A percentile compares a stretch with the other conserved stretches of the same genome.
These are phyloP conservation scores for Knoxia roxburghii DNA, from an alignment of 257 asterid species.

Conservation along the genomic window DNA sequence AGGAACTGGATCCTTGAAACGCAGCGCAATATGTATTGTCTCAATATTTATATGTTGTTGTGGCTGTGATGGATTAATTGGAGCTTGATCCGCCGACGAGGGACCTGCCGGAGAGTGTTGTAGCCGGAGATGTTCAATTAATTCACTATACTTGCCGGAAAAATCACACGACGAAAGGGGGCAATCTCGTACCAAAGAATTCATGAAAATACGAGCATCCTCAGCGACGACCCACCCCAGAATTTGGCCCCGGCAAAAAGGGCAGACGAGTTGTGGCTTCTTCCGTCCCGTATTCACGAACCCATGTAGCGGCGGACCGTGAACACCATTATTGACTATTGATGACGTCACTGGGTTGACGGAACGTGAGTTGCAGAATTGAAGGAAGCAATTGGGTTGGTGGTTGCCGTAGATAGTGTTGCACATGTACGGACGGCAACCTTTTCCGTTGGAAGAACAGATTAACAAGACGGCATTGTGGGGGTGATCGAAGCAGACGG, in stretches of 20 bases:
- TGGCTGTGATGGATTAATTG: too few relatives aligned
- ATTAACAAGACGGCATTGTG: background rate
- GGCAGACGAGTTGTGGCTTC: slow-evolving; percentile 36
- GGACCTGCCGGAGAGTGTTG: slow-evolving; percentile 39
- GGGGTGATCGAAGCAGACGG: slow-evolving; percentile 51
- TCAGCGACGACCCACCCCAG: slow-evolving; percentile 39
- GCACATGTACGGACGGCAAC: slow-evolving; percentile 53
- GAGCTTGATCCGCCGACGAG: background rate
- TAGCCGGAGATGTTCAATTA: slow-evolving; percentile 58
- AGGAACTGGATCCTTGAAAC: too few relatives aligned
- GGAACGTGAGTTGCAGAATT: slow-evolving; percentile 27
- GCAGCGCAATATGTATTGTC: too few relatives aligned
- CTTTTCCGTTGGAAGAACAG: slow-evolving; percentile 44
- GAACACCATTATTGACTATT: too few relatives aligned
- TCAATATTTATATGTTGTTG: too few relatives aligned
- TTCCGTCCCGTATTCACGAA: background rate
- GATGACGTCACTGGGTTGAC: too few relatives aligned
- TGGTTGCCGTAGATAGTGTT: slow-evolving; percentile 90
- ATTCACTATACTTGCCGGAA: slow-evolving; percentile 46
- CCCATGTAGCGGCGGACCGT: too few relatives aligned
- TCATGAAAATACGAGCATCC: slow-evolving; percentile 48
- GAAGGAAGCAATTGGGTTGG: slow-evolving; percentile 23
- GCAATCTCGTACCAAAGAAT: slow-evolving; percentile 49
- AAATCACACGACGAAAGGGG: slow-evolving; percentile 52
- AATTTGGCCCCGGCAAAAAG: slow-evolving; percentile 61